Evolutionary conservation across 2,329 filamentous ascomycete genomes (phyloP).

Genomic region (Onygenales sp.): DNA sequence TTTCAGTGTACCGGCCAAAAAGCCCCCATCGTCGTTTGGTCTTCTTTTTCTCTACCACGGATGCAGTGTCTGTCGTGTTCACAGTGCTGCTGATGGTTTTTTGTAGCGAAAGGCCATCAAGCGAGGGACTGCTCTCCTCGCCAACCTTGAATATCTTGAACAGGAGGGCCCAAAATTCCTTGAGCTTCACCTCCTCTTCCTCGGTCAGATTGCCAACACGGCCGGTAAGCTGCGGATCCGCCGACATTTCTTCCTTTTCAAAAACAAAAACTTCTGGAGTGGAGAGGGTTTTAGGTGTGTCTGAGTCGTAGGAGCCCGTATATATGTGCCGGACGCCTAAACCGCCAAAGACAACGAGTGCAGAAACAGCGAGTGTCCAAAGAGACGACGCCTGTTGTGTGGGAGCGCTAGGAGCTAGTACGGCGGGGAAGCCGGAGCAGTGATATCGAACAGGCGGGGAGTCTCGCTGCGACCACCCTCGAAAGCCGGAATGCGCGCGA

Average conservation of each 20-base stretch:
- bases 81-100: constrained; percentile 14
- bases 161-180: constrained; percentile 71
- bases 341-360: constrained; percentile 25
- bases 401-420: constrained; percentile 12
- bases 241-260: constrained; percentile 21
- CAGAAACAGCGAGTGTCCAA: constrained; percentile 27
- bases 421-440: not conserved
- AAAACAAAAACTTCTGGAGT: not conserved
- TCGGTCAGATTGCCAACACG: constrained; percentile 78
- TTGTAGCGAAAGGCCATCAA: constrained; percentile 13
- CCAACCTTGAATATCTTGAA: constrained; percentile 69
- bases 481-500: constrained; percentile 5
- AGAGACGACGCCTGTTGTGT: constrained; percentile 25
- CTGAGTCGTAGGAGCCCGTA: constrained; percentile 8
- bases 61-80: constrained; percentile 16
- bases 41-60: constrained; percentile 46
- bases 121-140: constrained; percentile 34
- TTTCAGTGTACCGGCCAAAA: constrained; percentile 51
- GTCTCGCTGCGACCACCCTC: not conserved
- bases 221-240: constrained; percentile 39
- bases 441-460: not conserved
- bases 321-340: constrained; percentile 26
- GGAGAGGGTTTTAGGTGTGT: not conserved
- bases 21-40: constrained; percentile 60
- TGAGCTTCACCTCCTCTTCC: constrained; percentile 80